phyloP scores from a whole-genome alignment of 164 flowering plant species.

The Akebia trifoliata region DNA sequence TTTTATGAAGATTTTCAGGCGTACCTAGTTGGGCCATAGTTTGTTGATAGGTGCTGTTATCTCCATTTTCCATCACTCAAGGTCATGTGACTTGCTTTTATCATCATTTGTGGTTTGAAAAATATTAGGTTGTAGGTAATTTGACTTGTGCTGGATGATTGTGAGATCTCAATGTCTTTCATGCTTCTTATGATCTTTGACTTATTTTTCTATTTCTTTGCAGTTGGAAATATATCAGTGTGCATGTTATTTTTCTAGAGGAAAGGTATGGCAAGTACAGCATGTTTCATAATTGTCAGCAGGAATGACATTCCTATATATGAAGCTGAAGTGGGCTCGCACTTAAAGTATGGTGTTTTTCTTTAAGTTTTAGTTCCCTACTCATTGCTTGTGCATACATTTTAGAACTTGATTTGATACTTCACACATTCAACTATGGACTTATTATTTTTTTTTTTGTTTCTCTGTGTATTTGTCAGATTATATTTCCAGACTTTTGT shows the following conservation, averaged over 20 bases:
- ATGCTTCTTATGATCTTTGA: conserved; percentile 1
- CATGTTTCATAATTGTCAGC: conserved; percentile 87
- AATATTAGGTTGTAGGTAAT: neutral
- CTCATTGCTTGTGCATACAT: neutral
- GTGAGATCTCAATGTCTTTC: neutral
- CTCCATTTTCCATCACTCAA: no score
- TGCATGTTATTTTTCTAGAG: conserved; percentile 7
- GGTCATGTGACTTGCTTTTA: neutral
- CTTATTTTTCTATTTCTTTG: conserved; percentile 1
- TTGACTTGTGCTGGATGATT: neutral
- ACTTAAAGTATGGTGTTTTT: conserved; percentile 40
- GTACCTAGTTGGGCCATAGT: no score
- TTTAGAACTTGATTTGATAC: neutral
- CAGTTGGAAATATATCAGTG: conserved; percentile 10
- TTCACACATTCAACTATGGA: neutral
- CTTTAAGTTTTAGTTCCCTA: neutral
- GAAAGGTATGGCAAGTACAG: conserved; percentile 62
- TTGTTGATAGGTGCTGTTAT: no score
- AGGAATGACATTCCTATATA: conserved; percentile 85
- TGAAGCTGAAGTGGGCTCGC: conserved; percentile 93
- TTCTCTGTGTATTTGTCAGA: neutral
- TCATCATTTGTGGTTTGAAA: neutral
- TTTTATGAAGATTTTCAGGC: no score
- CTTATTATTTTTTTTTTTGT: neutral
- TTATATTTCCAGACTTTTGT: neutral